Evolutionary conservation across 2,329 filamentous ascomycete genomes (phyloP).

Genomic region (Colletotrichum tanaceti): DNA sequence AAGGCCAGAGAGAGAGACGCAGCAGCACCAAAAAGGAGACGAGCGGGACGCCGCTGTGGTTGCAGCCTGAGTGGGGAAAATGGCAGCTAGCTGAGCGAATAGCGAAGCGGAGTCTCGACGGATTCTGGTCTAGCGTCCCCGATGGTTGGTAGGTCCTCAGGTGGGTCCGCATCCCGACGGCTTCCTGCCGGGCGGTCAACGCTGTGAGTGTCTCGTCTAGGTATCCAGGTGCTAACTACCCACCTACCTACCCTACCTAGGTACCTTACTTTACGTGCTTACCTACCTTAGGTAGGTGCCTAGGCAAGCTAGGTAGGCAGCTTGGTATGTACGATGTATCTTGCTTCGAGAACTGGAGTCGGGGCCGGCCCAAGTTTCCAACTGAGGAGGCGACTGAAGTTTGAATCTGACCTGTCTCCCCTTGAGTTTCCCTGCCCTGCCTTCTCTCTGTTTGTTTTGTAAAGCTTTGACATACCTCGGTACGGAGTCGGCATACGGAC

Average conservation of each 20-base stretch:
- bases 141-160: constrained; percentile 24
- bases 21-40: constrained; percentile 18
- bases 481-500: constrained; percentile 9
- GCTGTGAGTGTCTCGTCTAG: background rate
- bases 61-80: constrained; percentile 17
- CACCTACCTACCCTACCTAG: too few relatives aligned
- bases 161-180: constrained; percentile 1
- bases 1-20: constrained; percentile 1
- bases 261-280: too few relatives aligned
- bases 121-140: constrained; percentile 24
- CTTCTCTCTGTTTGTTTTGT: background rate
- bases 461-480: constrained; percentile 14
- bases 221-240: background rate
- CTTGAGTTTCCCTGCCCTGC: constrained; percentile 23
- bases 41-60: constrained; percentile 31
- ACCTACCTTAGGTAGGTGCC: too few relatives aligned
- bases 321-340: too few relatives aligned
- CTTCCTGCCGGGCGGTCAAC: constrained; percentile 31
- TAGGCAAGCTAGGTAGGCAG: too few relatives aligned
- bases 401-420: constrained; percentile 29
- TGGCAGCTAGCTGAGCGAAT: constrained; percentile 12
- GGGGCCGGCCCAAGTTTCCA: constrained; percentile 32
- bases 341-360: background rate
- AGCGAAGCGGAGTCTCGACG: background rate
- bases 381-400: constrained; percentile 27